Evolutionary conservation across 164 flowering plant genomes (phyloP).

Genomic region (Protea cynaroides): DNA sequence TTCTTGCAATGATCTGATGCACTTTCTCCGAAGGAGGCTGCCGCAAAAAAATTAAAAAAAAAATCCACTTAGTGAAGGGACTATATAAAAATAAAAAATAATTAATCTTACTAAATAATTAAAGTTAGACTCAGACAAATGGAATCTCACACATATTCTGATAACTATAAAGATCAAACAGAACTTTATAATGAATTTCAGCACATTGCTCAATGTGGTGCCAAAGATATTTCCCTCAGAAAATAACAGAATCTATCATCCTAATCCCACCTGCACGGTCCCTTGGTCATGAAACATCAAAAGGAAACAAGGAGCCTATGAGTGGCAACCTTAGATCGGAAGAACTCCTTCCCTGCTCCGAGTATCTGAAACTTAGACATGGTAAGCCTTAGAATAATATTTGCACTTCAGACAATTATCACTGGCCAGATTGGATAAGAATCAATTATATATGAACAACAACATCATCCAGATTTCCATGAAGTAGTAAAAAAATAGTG

Average conservation of each 20-base stretch:
- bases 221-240: slow-evolving; percentile 25
- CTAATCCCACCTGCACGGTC: slow-evolving; percentile 96
- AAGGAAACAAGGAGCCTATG: slow-evolving; percentile 69
- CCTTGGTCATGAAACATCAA: slow-evolving; percentile 64
- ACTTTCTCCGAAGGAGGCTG: slow-evolving; percentile 96
- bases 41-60: slow-evolving; percentile 10
- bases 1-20: slow-evolving; percentile 94
- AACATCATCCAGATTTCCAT: slow-evolving; percentile 12
- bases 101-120: slow-evolving; percentile 11
- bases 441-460: slow-evolving; percentile 13
- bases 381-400: slow-evolving; percentile 79
- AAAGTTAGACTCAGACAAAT: slow-evolving; percentile 12
- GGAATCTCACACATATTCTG: slow-evolving; percentile 31
- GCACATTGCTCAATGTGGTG: slow-evolving; percentile 28
- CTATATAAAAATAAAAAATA: neutral
- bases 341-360: slow-evolving; percentile 72
- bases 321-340: slow-evolving; percentile 56
- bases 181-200: slow-evolving; percentile 35
- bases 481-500: slow-evolving; percentile 2
- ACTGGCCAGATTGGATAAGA: slow-evolving; percentile 37
- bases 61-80: neutral
- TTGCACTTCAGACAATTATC: slow-evolving; percentile 43
- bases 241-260: slow-evolving; percentile 38
- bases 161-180: slow-evolving; percentile 37
- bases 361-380: slow-evolving; percentile 98